phyloP scores from a whole-genome alignment of 78 protist species.

The Blattamonas nauphoetae region DNA sequence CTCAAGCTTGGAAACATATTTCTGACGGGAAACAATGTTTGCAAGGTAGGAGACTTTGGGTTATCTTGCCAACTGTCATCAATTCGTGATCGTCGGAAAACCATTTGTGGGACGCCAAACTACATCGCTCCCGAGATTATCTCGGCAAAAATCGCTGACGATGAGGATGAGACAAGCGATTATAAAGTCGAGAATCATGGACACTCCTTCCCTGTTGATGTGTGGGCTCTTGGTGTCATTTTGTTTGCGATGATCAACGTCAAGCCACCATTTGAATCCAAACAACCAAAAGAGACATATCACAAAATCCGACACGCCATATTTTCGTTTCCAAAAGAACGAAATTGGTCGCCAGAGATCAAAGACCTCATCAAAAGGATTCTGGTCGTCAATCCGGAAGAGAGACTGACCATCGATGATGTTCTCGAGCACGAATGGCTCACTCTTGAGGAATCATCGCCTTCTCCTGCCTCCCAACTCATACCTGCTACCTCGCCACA shows the following conservation, averaged over 20 bases:
- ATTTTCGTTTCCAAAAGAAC: constrained; percentile 61
- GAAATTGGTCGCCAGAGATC: constrained; percentile 32
- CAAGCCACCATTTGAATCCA: constrained; percentile 88
- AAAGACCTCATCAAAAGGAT: constrained; percentile 53
- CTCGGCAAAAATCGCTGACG: neutral
- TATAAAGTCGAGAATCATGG: neutral
- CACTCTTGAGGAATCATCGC: no score
- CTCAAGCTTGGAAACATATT: constrained; percentile 81
- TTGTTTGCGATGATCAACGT: constrained; percentile 70
- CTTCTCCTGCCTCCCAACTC: no score
- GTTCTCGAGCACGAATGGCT: constrained; percentile 12
- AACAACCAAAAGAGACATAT: constrained; percentile 71
- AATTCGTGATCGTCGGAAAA: constrained; percentile 74
- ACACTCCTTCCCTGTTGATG: constrained; percentile 2
- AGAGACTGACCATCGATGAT: neutral
- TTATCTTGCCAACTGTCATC: constrained; percentile 67
- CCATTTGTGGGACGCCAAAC: constrained; percentile 97
- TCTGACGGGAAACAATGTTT: constrained; percentile 44
- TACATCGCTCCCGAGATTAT: constrained; percentile 95
- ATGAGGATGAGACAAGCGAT: neutral
- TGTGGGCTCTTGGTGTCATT: constrained; percentile 15
- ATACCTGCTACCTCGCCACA: no score
- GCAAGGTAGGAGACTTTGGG: constrained; percentile 94
- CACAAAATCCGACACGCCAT: constrained; percentile 41
- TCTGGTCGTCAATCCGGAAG: constrained; percentile 23